These are phyloP conservation scores for Oryza longistaminata DNA, from an alignment of 176 grass and related monocot species.

Conservation along the genomic window DNA sequence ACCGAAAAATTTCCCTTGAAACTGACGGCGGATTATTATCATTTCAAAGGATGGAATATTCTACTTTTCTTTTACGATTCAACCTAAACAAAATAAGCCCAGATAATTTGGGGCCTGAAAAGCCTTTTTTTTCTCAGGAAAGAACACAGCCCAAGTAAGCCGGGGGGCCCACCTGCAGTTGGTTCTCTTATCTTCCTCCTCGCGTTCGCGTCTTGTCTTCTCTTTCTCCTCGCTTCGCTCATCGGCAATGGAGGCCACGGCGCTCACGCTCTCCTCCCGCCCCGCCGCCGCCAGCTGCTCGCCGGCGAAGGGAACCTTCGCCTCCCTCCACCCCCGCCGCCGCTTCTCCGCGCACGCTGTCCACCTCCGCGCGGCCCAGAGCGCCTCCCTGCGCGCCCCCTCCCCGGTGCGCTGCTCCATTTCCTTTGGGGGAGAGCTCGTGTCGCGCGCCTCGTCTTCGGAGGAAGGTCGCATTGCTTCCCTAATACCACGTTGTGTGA, in stretches of 20 bases:
- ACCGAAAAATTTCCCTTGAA: no score
- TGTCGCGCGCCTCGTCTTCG: background rate
- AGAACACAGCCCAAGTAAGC: background rate
- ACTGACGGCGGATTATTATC: no score
- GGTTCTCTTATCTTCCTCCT: no score
- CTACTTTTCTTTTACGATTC: no score
- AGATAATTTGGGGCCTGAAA: no score
- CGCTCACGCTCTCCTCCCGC: background rate
- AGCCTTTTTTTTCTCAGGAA: no score
- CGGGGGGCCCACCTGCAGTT: background rate
- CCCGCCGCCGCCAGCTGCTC: background rate
- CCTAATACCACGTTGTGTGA: background rate
- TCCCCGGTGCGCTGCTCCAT: conserved; percentile 7
- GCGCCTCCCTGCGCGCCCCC: conserved; percentile 1
- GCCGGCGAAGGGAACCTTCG: background rate
- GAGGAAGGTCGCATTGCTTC: background rate
- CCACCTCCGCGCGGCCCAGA: background rate
- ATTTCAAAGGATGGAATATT: no score
- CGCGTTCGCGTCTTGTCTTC: no score
- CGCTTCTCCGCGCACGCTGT: background rate
- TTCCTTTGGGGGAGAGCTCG: background rate
- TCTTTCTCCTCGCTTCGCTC: background rate
- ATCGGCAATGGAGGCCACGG: conserved; percentile 33
- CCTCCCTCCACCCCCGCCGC: background rate
- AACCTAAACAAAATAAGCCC: no score